Conservation (phyloP, 2,329 filamentous ascomycete genomes). For the Botrytis fragariae region DNA sequence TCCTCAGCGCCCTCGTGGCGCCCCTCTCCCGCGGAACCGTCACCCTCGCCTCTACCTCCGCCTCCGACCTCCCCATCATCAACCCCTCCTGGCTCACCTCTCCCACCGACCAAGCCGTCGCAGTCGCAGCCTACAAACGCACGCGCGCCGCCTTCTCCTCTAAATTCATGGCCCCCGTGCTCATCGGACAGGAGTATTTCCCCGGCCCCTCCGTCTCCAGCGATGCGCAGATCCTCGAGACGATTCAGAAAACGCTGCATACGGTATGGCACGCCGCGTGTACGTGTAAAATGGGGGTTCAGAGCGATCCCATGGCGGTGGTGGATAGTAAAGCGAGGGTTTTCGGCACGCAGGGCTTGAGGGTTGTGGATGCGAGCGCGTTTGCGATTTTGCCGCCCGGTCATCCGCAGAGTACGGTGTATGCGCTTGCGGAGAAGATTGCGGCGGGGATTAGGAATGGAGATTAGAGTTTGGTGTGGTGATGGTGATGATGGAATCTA, state of each 20-base stretch:
- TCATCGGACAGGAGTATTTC: slow-evolving; percentile 25
- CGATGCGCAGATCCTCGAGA: slow-evolving; percentile 28
- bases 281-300: slow-evolving; percentile 56
- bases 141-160: slow-evolving; percentile 38
- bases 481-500: background rate
- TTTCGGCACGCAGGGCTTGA: slow-evolving; percentile 24
- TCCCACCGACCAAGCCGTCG: slow-evolving; percentile 45
- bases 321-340: slow-evolving; percentile 28
- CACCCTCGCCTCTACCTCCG: slow-evolving; percentile 40
- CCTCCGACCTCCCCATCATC: slow-evolving; percentile 40
- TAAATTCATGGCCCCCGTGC: slow-evolving; percentile 12
- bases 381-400: slow-evolving; percentile 39
- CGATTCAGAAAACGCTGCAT: slow-evolving; percentile 31
- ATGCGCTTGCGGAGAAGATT: slow-evolving; percentile 46
- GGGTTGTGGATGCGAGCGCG: slow-evolving; percentile 30
- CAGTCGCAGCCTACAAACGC: slow-evolving; percentile 45
- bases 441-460: slow-evolving; percentile 33
- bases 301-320: slow-evolving; percentile 39
- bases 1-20: slow-evolving; percentile 18
- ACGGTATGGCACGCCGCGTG: slow-evolving; percentile 51
- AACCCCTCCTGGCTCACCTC: slow-evolving; percentile 48
- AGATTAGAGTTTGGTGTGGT: background rate
- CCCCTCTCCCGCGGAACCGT: slow-evolving; percentile 47
- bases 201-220: slow-evolving; percentile 23
- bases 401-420: slow-evolving; percentile 43